Evolutionary conservation across 164 flowering plant genomes (phyloP).

Genomic region (Taxillus chinensis): DNA sequence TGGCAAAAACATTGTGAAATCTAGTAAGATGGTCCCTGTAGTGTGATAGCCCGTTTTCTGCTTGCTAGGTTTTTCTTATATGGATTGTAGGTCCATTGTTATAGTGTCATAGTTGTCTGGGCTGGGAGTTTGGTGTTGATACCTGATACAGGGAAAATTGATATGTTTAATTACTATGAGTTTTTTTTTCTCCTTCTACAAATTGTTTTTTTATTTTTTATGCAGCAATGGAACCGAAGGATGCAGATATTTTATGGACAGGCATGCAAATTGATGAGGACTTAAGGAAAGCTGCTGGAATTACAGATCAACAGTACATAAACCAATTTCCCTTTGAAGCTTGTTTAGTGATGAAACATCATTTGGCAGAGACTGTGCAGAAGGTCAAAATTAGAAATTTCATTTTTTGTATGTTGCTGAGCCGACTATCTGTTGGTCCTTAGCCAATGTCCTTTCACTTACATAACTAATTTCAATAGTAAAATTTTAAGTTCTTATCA

Average conservation of each 20-base stretch:
- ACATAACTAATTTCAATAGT: too few relatives aligned
- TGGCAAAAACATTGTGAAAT: not conserved
- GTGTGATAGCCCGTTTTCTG: not conserved
- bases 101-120: too few relatives aligned
- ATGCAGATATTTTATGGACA: constrained; percentile 96
- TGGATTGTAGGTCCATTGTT: too few relatives aligned
- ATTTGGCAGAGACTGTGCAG: constrained; percentile 85
- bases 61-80: not conserved
- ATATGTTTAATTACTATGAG: not conserved
- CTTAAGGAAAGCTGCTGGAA: constrained; percentile 55
- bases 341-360: constrained; percentile 98
- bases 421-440: too few relatives aligned
- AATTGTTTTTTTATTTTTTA: constrained; percentile 2
- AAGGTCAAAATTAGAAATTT: constrained; percentile 35
- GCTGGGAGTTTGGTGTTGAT: not conserved
- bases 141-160: not conserved
- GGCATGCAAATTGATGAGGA: constrained; percentile 82
- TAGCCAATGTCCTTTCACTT: too few relatives aligned
- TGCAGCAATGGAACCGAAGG: constrained; percentile 72
- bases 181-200: constrained; percentile 1
- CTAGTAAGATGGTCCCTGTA: not conserved
- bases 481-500: constrained; percentile 11
- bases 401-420: not conserved
- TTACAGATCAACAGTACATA: constrained; percentile 67
- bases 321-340: constrained; percentile 97